phyloP scores from a whole-genome alignment of 805 yeast genomes.

The Zygosaccharomyces bisporus region DNA sequence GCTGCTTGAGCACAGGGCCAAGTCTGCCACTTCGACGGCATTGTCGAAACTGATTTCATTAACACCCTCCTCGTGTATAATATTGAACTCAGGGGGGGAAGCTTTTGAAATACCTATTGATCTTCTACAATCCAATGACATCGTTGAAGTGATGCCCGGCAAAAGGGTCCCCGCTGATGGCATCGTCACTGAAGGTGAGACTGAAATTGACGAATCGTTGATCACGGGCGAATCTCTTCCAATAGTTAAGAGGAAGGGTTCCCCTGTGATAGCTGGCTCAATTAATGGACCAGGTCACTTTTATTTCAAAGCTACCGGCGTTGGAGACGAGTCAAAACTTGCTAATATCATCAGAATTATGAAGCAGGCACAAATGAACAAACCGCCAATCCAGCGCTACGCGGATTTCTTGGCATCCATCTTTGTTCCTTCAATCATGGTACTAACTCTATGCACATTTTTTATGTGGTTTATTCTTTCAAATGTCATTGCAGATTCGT shows the following conservation, averaged over 20 bases:
- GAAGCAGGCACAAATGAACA: conserved; percentile 80
- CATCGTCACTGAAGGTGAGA: conserved; percentile 63
- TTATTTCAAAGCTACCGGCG: conserved; percentile 59
- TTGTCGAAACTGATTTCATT: conserved; percentile 74
- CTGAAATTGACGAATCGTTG: conserved; percentile 85
- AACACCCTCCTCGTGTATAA: conserved; percentile 71
- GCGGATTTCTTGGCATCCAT: conserved; percentile 83
- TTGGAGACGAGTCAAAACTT: conserved; percentile 83
- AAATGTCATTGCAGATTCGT: conserved; percentile 39
- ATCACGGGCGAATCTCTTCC: conserved; percentile 90
- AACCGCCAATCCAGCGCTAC: conserved; percentile 86
- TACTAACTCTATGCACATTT: conserved; percentile 63
- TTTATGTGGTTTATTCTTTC: conserved; percentile 51
- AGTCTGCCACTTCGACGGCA: conserved; percentile 90
- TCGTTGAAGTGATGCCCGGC: conserved; percentile 79
- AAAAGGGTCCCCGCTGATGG: conserved; percentile 93
- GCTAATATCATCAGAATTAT: conserved; percentile 84
- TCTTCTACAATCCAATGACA: conserved; percentile 70
- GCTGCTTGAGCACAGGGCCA: conserved; percentile 85
- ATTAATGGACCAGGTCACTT: conserved; percentile 75
- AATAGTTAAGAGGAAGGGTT: conserved; percentile 57
- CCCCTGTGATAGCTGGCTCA: conserved; percentile 81
- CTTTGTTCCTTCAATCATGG: conserved; percentile 75
- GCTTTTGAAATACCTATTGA: conserved; percentile 57
- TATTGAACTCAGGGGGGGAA: conserved; percentile 44